These are phyloP conservation scores for Cordyceps militaris DNA, from an alignment of 2,329 filamentous ascomycete genomes.

Conservation along the genomic window DNA sequence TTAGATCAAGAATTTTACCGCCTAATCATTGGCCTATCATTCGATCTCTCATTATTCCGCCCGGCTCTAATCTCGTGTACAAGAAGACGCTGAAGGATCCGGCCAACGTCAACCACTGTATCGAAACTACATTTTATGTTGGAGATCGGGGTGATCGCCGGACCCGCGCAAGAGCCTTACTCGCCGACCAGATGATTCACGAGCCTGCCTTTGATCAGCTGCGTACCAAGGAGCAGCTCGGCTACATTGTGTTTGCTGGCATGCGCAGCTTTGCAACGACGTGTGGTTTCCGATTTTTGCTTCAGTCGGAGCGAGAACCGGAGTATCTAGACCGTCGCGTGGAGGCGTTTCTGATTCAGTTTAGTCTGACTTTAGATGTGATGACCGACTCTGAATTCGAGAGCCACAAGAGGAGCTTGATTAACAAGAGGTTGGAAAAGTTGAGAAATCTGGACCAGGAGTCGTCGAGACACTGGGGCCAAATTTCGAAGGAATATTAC, in stretches of 20 bases:
- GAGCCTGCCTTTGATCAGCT: conserved; percentile 94
- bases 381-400: conserved; percentile 86
- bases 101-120: conserved; percentile 81
- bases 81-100: conserved; percentile 75
- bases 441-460: conserved; percentile 88
- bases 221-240: conserved; percentile 92
- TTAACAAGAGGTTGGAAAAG: conserved; percentile 83
- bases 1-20: conserved; percentile 69
- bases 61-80: conserved; percentile 78
- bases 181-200: conserved; percentile 84
- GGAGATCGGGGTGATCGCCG: conserved; percentile 62
- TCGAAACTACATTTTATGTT: conserved; percentile 69
- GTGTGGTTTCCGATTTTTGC: conserved; percentile 79
- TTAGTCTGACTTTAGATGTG: conserved; percentile 56
- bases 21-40: conserved; percentile 72
- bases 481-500: conserved; percentile 79
- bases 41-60: conserved; percentile 69
- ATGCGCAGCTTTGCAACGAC: conserved; percentile 65
- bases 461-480: conserved; percentile 72
- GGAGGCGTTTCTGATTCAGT: conserved; percentile 70
- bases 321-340: conserved; percentile 82
- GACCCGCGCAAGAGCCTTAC: conserved; percentile 66
- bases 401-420: conserved; percentile 79
- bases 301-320: conserved; percentile 84
- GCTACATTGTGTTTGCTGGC: conserved; percentile 90